Evolutionary conservation across 257 asterid species (phyloP).

Genomic region (Sherardia arvensis): DNA sequence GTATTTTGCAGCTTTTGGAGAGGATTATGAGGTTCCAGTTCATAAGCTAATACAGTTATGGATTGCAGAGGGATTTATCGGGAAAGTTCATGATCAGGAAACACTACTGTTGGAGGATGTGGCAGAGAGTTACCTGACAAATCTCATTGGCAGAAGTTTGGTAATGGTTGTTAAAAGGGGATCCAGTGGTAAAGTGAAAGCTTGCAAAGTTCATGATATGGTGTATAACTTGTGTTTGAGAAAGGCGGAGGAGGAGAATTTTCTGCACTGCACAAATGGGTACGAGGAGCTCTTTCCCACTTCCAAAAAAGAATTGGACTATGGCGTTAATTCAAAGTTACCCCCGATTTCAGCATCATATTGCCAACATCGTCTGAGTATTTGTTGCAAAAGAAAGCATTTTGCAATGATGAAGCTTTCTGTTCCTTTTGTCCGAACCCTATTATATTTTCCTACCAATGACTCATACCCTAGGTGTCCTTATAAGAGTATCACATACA

Average conservation of each 20-base stretch:
- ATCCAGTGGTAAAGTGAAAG: conserved; percentile 4
- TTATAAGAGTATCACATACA: background rate
- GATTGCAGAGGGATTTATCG: conserved; percentile 8
- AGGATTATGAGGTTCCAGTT: background rate
- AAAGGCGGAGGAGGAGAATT: background rate
- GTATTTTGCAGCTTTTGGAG: conserved; percentile 10
- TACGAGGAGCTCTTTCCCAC: background rate
- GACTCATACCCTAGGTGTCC: background rate
- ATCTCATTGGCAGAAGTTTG: conserved; percentile 13
- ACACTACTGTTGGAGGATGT: background rate
- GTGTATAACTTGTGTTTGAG: background rate
- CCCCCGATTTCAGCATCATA: background rate
- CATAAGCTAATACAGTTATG: conserved; percentile 2
- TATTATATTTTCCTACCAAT: background rate
- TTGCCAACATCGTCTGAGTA: background rate
- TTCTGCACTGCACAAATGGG: background rate
- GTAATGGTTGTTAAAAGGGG: background rate
- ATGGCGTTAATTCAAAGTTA: background rate
- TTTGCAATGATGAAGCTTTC: background rate
- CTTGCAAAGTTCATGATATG: conserved; percentile 1
- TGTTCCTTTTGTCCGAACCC: background rate
- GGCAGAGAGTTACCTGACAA: conserved; percentile 6
- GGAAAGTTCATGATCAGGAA: background rate
- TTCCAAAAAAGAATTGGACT: background rate
- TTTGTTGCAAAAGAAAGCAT: conserved; percentile 1